Conservation (phyloP, 371 early-diverging fungal genomes). For the Mortierella sp. region DNA sequence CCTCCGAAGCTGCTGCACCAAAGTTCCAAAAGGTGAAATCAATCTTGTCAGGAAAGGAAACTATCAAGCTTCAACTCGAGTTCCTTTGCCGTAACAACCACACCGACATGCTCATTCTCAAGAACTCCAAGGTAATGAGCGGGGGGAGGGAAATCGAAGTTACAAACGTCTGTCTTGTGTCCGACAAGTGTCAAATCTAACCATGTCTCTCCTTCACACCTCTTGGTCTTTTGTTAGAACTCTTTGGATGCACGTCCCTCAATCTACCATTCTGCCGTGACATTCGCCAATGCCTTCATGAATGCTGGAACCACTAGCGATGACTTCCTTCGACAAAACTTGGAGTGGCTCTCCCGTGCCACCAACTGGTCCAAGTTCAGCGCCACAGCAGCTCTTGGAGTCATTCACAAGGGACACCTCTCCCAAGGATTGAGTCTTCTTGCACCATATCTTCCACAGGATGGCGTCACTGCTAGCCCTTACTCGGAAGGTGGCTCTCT, state of each 20-base stretch:
- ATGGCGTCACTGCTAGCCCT: constrained; percentile 83
- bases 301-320: constrained; percentile 99
- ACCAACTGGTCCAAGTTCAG: constrained; percentile 99
- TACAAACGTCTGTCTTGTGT: neutral
- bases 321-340: constrained; percentile 96
- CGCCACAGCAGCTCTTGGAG: constrained; percentile 98
- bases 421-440: constrained; percentile 86
- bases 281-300: constrained; percentile 99
- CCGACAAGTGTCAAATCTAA: neutral
- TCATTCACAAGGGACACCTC: constrained; percentile 98
- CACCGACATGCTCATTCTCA: constrained; percentile 92
- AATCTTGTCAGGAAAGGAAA: constrained; percentile 89
- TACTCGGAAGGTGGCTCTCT: constrained; percentile 98
- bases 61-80: constrained; percentile 92
- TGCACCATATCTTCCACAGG: constrained; percentile 94
- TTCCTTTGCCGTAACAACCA: constrained; percentile 95
- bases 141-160: neutral
- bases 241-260: constrained; percentile 92
- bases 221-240: constrained; percentile 56
- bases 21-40: constrained; percentile 69
- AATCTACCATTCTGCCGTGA: constrained; percentile 93
- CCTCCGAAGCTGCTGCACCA: constrained; percentile 22
- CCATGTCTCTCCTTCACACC: too few species aligned
- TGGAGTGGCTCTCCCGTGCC: constrained; percentile 97
- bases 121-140: constrained; percentile 87